Base-by-base conservation (phyloP, 192 early-diverging fungal species). In the Coemansia sp. region DNA sequence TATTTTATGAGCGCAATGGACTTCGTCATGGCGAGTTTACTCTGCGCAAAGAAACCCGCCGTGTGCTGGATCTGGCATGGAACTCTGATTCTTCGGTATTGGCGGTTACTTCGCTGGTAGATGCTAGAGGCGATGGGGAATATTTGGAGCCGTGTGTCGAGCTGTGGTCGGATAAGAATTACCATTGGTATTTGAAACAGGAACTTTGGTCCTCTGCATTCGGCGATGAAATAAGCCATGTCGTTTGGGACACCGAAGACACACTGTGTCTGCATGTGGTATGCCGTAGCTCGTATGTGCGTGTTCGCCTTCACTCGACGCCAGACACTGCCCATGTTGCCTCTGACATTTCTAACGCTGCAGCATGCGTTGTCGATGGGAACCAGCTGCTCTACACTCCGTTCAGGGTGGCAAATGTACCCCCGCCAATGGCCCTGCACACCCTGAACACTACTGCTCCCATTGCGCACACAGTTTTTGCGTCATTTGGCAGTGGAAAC, bases 131-230 rank as follows among this genome's bases (percentile, higher is more conserved):
- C 41, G 19, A 33, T 13, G 46, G 46, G 9, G 58, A 17, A 10
- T 23, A 24, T 38, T 48, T 57, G 40, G 55, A 63, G 49, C 20
- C 49, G 26, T 41, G 35, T 18, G 81, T 99, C 40, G 91, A 99
- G 63, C 76, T 99, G 41, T 99, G 93, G 92, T 75, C 88, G 1
- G 88, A 86, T 64, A 83, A 81, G 46, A 99, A 99, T 81, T 99
- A 99, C 72, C 82, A 95, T 64, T 99, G 91, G 87, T 96, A 97
- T 57, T 49, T 97, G 45, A 93, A 93, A 67, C 92, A 95, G 70
- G 87, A 95, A 46, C 76, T 95, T 14, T 59, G 75, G 0, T 50
- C 80, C 4, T 50, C 63, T 3, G 50, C 27, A 0, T 42, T 52
- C 20, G 69, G 68, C 11, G 64, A 69, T 14, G 54, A 81, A 7